These are phyloP conservation scores for Dioscorea zingiberensis DNA, from an alignment of 106 monocot species.

Conservation along the genomic window DNA sequence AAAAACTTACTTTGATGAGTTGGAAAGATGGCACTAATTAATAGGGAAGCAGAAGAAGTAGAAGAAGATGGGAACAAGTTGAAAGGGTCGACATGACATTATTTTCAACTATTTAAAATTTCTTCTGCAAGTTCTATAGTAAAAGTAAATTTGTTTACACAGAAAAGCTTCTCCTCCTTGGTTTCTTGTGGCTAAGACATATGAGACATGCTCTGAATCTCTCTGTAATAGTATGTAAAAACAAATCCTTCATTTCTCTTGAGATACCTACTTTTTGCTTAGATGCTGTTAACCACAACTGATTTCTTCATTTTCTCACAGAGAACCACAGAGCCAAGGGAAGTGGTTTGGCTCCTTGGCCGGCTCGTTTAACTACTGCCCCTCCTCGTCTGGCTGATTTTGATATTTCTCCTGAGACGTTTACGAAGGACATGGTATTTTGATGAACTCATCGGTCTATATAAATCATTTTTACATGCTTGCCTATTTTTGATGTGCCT, in stretches of 20 bases:
- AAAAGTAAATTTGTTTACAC: not conserved
- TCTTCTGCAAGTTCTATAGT: too few species aligned
- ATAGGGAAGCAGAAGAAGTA: too few species aligned
- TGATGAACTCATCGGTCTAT: not conserved
- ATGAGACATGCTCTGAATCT: not conserved
- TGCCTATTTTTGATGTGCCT: not conserved
- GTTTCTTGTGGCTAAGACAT: too few species aligned
- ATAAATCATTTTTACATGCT: not conserved
- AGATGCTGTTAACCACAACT: too few species aligned
- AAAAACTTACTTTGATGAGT: too few species aligned
- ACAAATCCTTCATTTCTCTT: not conserved
- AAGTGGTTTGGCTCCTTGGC: constrained; percentile 89
- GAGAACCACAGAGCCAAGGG: constrained; percentile 62
- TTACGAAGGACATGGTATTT: constrained; percentile 64
- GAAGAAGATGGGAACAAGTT: too few species aligned
- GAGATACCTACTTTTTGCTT: too few species aligned
- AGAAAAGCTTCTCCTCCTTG: not conserved
- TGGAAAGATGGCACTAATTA: too few species aligned
- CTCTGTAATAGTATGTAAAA: not conserved
- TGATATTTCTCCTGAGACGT: constrained; percentile 48
- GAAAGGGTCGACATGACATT: too few species aligned
- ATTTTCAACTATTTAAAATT: too few species aligned
- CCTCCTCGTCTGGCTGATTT: constrained; percentile 80
- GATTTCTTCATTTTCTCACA: constrained; percentile 16
- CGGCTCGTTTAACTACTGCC: constrained; percentile 55